Evolutionary conservation across 73 alveolate species (phyloP), one percentile per base, ranked within the genome.

Genomic region (Blepharisma stoltei): DNA sequence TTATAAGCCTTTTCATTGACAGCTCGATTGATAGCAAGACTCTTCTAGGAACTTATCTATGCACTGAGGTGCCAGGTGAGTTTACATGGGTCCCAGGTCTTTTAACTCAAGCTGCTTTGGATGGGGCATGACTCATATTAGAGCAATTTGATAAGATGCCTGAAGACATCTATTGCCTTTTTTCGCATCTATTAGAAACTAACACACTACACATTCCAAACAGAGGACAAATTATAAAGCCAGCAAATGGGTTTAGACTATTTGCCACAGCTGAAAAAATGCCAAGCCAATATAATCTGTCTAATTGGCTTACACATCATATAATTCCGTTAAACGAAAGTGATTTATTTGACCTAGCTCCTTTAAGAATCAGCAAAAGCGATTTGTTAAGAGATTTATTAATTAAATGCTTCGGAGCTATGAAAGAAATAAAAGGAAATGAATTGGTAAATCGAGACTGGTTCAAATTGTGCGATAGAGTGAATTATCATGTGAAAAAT

Each of bases 51-150:
- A 78, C 92, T 20, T 92, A 89, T 70, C 90, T 89, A 8, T 90
- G 95, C 78, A 77, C 90, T 48, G 96, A 92, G 77, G 21, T 80
- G 21, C 73, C 82, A 32, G 97, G 97, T 47, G 95, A 86, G 18
- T 89, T 92, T 78, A 85, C 75, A 6, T 91, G 86, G 77, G 86
- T 86, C 69, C 83, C 90, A 66, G 98, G 98, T 4, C 95, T 95
- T 6, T 79, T 92, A 53, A 83, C 94, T 27, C 77, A 78, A 6
- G 94, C 96, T 14, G 91, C 86, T 20, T 88, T 82, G 78, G 67
- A 81, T 11, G 98, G 98, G 9, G 68, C 67, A 14, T 77, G 91
- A 88, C 77, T 92, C 21, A 65, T 92, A 1, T 78, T 92, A 21
- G 82, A 92, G 49, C 75, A 83, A 45, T 80, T 77, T 32, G 73